phyloP scores from a whole-genome alignment of 768 basidiomycete genomes.

The Cyclocybe cylindracea region DNA sequence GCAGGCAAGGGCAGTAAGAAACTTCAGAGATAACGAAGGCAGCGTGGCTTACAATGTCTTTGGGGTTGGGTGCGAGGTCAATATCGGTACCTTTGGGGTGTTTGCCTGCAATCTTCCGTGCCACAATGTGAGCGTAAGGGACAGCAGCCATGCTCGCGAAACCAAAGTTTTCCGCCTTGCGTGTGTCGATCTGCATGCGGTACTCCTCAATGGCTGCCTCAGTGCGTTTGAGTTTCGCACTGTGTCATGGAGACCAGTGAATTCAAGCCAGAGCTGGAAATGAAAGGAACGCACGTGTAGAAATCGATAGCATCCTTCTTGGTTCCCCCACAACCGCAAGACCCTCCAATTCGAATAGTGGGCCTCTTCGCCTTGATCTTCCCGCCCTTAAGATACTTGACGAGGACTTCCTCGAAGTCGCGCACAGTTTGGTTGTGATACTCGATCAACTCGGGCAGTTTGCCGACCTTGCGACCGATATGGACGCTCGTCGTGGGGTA shows the following conservation, averaged over 20 bases:
- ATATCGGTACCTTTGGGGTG: constrained; percentile 73
- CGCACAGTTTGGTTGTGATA: constrained; percentile 94
- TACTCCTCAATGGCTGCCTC: constrained; percentile 75
- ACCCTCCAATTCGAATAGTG: constrained; percentile 75
- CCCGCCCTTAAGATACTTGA: constrained; percentile 86
- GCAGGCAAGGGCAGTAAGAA: constrained; percentile 2
- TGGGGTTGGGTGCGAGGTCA: constrained; percentile 78
- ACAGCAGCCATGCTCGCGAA: constrained; percentile 91
- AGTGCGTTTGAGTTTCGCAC: constrained; percentile 59
- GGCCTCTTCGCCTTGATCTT: constrained; percentile 81
- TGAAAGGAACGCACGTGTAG: constrained; percentile 67
- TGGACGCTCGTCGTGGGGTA: constrained; percentile 93
- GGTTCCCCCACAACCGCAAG: constrained; percentile 78
- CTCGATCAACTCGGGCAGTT: constrained; percentile 88
- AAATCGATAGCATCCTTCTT: constrained; percentile 93
- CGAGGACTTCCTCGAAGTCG: constrained; percentile 86
- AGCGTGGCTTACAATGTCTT: constrained; percentile 68
- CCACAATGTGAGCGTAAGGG: constrained; percentile 86
- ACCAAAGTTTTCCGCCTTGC: constrained; percentile 86
- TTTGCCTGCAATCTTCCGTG: constrained; percentile 66
- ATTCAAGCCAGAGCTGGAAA: not conserved
- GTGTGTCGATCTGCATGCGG: constrained; percentile 68
- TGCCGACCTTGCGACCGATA: constrained; percentile 84
- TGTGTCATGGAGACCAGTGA: constrained; percentile 20
- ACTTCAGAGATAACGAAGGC: not conserved